Evolutionary conservation across 495 filamentous ascomycete genomes (phyloP), one percentile per base, ranked within the genome.

Genomic region (Tuber calosporum): DNA sequence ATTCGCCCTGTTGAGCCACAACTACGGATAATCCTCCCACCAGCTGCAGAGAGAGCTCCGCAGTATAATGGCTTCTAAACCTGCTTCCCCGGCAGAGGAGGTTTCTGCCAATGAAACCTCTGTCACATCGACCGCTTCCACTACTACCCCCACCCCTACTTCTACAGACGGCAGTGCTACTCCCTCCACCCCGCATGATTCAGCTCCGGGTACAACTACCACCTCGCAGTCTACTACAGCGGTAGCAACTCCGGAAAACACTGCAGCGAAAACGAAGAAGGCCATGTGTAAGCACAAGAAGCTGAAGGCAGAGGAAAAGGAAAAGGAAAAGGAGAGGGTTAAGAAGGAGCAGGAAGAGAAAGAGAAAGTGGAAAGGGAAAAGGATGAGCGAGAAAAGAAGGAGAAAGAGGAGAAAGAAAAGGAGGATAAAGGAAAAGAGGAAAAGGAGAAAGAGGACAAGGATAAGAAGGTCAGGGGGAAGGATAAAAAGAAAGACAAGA

Each of bases 291-390:
- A 70, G 20, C 76, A 78, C 7, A 85, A 84, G 71, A 78, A 78
- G 68, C 70, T 70, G 42, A 85, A 84, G 68, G 73, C 78, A 1
- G 80, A 83, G 70, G 86, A 83, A 73, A 80, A 82, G 68, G 86
- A 83, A 80, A 85, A 83, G 73, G 74, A 72, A 30, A 87, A 85
- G 76, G 77, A 80, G 58, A 79, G 79, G 30, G 77, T 77, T 68
- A 76, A 78, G 26, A 81, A 78, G 39, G 84, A 83, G 30, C 76
- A 79, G 1, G 82, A 84, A 1, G 82, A 82, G 4, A 83, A 84
- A 0, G 81, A 83, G 0, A 81, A 83, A 5, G 82, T 83, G 8
- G 78, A 75, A 38, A 83, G 83, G 5, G 83, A 84, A n/a, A 76
- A 81, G 11, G 69, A 81, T 78, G 76, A 82, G 53, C 68, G 74